Base-by-base conservation (phyloP, 495 filamentous ascomycete species). In the Sordaria brevicollis region DNA sequence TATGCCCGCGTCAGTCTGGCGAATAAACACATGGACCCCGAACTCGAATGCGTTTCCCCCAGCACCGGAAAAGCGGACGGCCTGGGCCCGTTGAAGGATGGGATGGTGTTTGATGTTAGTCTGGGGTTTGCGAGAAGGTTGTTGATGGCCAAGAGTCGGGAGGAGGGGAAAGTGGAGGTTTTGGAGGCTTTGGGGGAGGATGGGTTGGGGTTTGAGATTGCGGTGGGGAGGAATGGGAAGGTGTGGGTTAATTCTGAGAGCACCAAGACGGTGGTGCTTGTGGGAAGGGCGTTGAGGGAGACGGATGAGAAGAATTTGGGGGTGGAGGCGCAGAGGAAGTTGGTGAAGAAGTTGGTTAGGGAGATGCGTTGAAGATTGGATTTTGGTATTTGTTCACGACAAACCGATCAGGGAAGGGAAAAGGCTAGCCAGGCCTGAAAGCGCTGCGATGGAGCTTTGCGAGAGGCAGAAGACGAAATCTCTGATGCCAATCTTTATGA, bases 161-260 rank as follows among this genome's bases (percentile, higher is more conserved):
- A 89, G 69, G 88, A 89, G 29, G 88, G 85, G 66, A 88, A 86
- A 41, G 85, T 92, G 4, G 84, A 94, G 34, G 86, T 98, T 21
- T 78, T 98, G 66, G 92, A 96, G 70, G 91, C 93, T 74, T 80
- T 98, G n/a, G 94, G 89, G 17, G 88, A 86, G 74, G 91, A 89
- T 54, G 83, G 89, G 65, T 82, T 94, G 54, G 86, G 87, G 66
- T 99, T 97, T 80, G 95, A 99, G 83, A 89, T 95, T 70, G 95
- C 95, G 4, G 92, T 97, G 33, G 96, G 96, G 29, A 89, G 94
- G 77, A 99, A 99, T 79, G 95, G 95, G 25, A 91, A 87, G 81
- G 86, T 97, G 38, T 97, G 95, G 95, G 90, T 98, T 19, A 87
- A 92, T 73, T 87, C 89, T 65, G 90, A 88, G 15, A 89, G 84